Evolutionary conservation across 2,329 filamentous ascomycete species (phyloP), one percentile per base, ranked within the genome.

Genomic region (Phaeosphaeriaceae sp.): DNA sequence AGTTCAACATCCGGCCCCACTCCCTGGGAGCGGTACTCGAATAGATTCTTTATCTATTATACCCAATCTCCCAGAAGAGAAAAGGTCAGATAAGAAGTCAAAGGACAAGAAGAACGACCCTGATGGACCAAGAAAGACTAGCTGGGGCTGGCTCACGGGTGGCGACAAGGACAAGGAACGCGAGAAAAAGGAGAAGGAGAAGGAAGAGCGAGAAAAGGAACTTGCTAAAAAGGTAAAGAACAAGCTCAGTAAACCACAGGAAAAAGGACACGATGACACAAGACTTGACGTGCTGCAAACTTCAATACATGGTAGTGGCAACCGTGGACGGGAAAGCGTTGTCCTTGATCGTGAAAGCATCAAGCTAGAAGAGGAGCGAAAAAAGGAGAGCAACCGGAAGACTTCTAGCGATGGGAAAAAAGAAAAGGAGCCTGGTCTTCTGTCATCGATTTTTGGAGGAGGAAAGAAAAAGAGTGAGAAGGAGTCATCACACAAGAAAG

Each of bases 401-500:
- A 83, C 85, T 4, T 81, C 82, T 1, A 77, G 79, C 15, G 88
- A 86, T 16, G 70, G 76, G 9, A 96, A 93, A 76, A 96, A 92
- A 71, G 92, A 97, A 60, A 96, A 95, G 68, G 91, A 96, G 53
- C 73, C 78, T 11, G 87, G 92, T 6, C 81, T 97, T n/a, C 92
- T 99, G 61, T 93, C 92, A 0, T 94, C 92, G 1, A 86, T 99
- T 46, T 97, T 99, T 67, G 90, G 92, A 13, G 89, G 91, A 34
- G 84, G 88, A 52, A 95, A 95, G 78, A 96, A 93, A 78, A 96
- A 91, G 74, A 81, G 84, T 48, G 89, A 93, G 49, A 87, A 86
- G 60, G 90, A 96, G 46, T 82, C 83, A 28, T 80, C 81, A 49
- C 82, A 86, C 60, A 92, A 90, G 76, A 95, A 92, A 74, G 82